Conservation (phyloP, 2,329 filamentous ascomycete genomes). For the Clarireedia hainanense region DNA sequence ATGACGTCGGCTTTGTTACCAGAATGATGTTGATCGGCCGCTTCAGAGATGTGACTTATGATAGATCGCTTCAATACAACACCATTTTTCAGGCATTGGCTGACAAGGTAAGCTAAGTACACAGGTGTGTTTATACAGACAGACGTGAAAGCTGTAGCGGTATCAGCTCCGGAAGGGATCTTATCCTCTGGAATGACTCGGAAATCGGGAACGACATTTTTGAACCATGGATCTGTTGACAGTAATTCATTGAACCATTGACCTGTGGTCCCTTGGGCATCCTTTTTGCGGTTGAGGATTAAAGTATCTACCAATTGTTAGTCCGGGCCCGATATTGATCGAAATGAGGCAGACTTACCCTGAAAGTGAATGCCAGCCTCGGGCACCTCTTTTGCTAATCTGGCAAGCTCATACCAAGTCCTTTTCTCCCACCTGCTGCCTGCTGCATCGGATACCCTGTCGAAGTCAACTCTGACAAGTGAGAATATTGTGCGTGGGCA, state of each 20-base stretch:
- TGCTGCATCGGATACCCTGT: slow-evolving; percentile 15
- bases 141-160: slow-evolving; percentile 69
- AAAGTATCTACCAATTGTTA: slow-evolving; percentile 34
- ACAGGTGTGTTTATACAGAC: slow-evolving; percentile 87
- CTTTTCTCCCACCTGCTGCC: slow-evolving; percentile 49
- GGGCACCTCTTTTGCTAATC: slow-evolving; percentile 55
- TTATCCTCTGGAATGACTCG: slow-evolving; percentile 49
- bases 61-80: slow-evolving; percentile 57
- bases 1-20: slow-evolving; percentile 57
- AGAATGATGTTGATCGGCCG: slow-evolving; percentile 49
- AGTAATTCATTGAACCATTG: slow-evolving; percentile 57
- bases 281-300: slow-evolving; percentile 39
- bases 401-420: slow-evolving; percentile 56
- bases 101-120: slow-evolving; percentile 79
- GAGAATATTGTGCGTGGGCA: background rate
- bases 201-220: slow-evolving; percentile 63
- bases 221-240: slow-evolving; percentile 64
- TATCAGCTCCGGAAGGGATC: slow-evolving; percentile 58
- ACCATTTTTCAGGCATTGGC: slow-evolving; percentile 68
- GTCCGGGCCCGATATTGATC: background rate
- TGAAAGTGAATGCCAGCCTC: slow-evolving; percentile 79
- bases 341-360: slow-evolving; percentile 33
- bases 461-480: background rate
- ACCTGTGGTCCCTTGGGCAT: slow-evolving; percentile 14
- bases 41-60: slow-evolving; percentile 66